A percentile compares a stretch with the other conserved stretches of the same genome.
phyloP scores from a whole-genome alignment of 2,329 filamentous ascomycete genomes.

The Colletotrichum camelliae region DNA sequence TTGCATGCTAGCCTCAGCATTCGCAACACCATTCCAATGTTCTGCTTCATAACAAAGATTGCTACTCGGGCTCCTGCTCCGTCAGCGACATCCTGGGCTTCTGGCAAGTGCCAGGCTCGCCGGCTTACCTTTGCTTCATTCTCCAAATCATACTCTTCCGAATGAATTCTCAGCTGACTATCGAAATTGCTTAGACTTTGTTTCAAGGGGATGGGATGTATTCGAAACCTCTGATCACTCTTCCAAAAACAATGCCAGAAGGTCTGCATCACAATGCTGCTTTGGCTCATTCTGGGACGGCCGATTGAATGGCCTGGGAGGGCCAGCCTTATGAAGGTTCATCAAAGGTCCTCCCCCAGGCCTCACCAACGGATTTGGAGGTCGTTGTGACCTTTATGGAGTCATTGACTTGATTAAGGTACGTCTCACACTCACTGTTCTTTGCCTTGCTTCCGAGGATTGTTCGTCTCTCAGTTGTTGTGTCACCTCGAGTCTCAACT shows the following conservation, averaged over 20 bases:
- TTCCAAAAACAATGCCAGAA: background rate
- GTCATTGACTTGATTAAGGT: background rate
- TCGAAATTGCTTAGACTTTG: background rate
- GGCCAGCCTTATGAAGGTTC: background rate
- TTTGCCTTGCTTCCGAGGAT: background rate
- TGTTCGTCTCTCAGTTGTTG: background rate
- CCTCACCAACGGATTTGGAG: background rate
- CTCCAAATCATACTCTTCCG: background rate
- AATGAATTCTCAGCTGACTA: background rate
- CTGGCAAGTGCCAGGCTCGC: background rate
- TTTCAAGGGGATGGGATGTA: background rate
- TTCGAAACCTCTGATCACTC: too few species aligned
- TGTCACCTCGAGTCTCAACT: background rate
- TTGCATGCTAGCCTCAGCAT: accelerated
- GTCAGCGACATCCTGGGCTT: background rate
- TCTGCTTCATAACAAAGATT: background rate
- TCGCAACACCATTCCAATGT: background rate
- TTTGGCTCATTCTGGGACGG: background rate
- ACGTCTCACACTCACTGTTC: background rate
- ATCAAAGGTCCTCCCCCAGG: background rate
- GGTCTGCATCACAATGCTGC: background rate
- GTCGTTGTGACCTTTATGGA: background rate
- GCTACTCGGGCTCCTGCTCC: background rate
- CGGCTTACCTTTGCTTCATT: background rate
- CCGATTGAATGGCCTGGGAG: background rate